A percentile compares a stretch with the other conserved stretches of the same genome.
These are phyloP conservation scores for Penicillium sp. DNA, from an alignment of 2,329 filamentous ascomycete genomes.

Conservation along the genomic window DNA sequence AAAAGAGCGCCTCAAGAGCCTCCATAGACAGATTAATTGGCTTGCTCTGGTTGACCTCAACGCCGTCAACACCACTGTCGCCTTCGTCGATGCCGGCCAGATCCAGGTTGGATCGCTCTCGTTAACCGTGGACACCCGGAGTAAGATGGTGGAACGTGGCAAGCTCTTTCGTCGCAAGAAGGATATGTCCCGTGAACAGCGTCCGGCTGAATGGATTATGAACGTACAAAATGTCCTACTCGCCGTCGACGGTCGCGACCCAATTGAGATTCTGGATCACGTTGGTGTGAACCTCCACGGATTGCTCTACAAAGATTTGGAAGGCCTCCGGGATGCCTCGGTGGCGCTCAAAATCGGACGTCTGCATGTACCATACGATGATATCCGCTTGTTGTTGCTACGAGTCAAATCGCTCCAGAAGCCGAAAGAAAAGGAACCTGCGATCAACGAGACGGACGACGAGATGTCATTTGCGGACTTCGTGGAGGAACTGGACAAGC, in stretches of 20 bases:
- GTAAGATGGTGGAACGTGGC: slow-evolving; percentile 85
- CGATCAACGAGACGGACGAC: slow-evolving; percentile 46
- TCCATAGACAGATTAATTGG: slow-evolving; percentile 86
- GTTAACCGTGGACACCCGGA: slow-evolving; percentile 83
- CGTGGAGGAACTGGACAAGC: slow-evolving; percentile 69
- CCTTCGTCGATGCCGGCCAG: slow-evolving; percentile 76
- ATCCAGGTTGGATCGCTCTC: slow-evolving; percentile 82
- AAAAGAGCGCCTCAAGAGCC: slow-evolving; percentile 80
- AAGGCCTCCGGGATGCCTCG: slow-evolving; percentile 85
- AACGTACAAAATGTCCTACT: slow-evolving; percentile 83
- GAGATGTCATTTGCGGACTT: slow-evolving; percentile 69
- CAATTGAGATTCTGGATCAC: slow-evolving; percentile 84
- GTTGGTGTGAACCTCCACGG: slow-evolving; percentile 88
- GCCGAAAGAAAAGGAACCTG: slow-evolving; percentile 29
- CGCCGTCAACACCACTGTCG: slow-evolving; percentile 74
- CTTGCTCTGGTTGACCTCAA: slow-evolving; percentile 85
- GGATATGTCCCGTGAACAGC: slow-evolving; percentile 60
- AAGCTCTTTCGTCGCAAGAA: slow-evolving; percentile 82
- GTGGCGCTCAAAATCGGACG: slow-evolving; percentile 88
- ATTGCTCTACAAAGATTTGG: slow-evolving; percentile 77
- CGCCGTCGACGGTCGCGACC: slow-evolving; percentile 77
- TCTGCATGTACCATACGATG: slow-evolving; percentile 86
- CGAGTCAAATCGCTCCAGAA: slow-evolving; percentile 36
- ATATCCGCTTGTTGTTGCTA: slow-evolving; percentile 57
- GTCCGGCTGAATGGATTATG: slow-evolving; percentile 92